Base-by-base conservation (phyloP, 2,329 filamentous ascomycete genomes). In the Fusarium decemcellulare region DNA sequence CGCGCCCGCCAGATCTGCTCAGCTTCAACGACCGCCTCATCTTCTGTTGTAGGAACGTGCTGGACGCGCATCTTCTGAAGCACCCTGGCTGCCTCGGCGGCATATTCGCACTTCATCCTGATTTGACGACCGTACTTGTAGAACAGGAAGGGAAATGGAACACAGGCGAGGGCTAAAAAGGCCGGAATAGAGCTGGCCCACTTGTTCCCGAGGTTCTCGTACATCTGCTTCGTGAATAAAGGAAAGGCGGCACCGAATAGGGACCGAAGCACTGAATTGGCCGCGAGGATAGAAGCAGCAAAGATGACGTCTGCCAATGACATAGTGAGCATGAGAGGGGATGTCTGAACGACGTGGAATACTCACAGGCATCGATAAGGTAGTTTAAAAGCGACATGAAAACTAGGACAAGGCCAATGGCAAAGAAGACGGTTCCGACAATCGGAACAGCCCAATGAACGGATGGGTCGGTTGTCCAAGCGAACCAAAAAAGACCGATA, bases 101-200 rank as follows among this genome's bases (percentile, higher is more conserved):
- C 63, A 8, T 67, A 67, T 4, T 66, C 34, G 2, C 62, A 67
- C 36, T 62, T 66, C 40, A 51, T 57, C 0, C 63, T 44, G 8
- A 67, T 62, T 5, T 40, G 29, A 3, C 8, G 29, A 2, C 65
- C 65, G 11, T 67, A 68, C 11, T 18, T 48, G 18, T 60, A 68
- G 18, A 68, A 67, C 0, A 68, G 11, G 2, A 68, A 64, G 0
- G 64, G 65, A 10, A 68, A 67, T 0, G 65, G 65, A 1, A 59
- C 59, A 11, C 63, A 68, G 0, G 59, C 59, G 1, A 68, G 11
- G 1, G 64, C 64, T 0, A 68, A 52, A 10, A 68, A 68, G 0
- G 63, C 65, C 2, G 59, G 63, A 8, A 68, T 36, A 4, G 65
- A 68, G 8, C 63, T 67, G 0, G 65, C 65, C 65, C 65, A 68